A percentile compares a stretch with the other conserved stretches of the same genome.
These are phyloP conservation scores for Cyanidioschyzon merolae DNA, from an alignment of 23 red algal genomes.

Conservation along the genomic window DNA sequence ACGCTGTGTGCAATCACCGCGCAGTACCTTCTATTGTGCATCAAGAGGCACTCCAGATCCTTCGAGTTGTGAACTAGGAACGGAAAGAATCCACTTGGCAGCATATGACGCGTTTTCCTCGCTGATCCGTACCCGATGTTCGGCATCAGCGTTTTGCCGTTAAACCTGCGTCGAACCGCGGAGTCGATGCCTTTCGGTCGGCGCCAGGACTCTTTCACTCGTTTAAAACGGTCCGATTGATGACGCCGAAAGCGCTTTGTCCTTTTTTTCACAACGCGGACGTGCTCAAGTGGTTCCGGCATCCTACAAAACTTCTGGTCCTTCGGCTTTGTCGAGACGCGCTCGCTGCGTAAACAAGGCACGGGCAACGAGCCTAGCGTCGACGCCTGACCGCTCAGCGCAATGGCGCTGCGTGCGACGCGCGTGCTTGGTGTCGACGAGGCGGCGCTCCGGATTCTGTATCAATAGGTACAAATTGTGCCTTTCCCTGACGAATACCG, in stretches of 20 bases:
- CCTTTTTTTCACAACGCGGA: conserved; percentile 88
- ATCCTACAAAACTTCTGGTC: no score
- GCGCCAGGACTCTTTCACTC: conserved; percentile 79
- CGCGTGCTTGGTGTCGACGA: no score
- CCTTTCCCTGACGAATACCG: no score
- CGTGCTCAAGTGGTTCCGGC: not conserved
- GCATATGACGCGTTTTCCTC: conserved; percentile 76
- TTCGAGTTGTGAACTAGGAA: conserved; percentile 78
- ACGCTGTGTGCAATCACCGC: conserved; percentile 82
- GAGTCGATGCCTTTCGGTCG: conserved; percentile 97
- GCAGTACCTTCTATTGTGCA: conserved; percentile 74
- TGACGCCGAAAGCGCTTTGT: conserved; percentile 84
- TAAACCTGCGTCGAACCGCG: conserved; percentile 71
- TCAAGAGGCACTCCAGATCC: conserved; percentile 79
- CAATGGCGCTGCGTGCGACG: no score
- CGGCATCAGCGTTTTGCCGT: conserved; percentile 82
- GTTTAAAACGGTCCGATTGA: conserved; percentile 70
- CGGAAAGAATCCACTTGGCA: conserved; percentile 93
- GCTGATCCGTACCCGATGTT: conserved; percentile 92
- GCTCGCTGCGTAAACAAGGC: no score
- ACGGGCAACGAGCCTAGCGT: no score
- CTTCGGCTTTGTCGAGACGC: no score
- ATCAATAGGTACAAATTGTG: no score
- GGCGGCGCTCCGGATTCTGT: no score
- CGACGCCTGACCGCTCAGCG: no score